phyloP scores from a whole-genome alignment of 106 monocot species.

The Dendrobium officinale region DNA sequence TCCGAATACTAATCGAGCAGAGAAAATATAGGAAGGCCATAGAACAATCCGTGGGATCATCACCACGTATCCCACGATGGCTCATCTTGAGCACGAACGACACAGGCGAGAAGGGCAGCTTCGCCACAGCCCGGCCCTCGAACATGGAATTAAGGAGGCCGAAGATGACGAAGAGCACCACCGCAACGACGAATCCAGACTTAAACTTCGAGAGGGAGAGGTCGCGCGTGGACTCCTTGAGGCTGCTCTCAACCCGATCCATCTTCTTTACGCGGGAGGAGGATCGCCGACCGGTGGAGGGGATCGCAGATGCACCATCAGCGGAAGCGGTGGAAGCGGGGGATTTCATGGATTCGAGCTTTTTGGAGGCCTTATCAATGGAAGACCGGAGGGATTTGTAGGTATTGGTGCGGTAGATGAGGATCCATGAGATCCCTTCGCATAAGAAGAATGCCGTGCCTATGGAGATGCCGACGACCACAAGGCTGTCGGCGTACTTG shows the following conservation, averaged over 20 bases:
- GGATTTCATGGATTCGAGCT: slow-evolving; percentile 84
- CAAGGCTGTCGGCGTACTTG: slow-evolving; percentile 65
- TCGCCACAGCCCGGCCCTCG: slow-evolving; percentile 87
- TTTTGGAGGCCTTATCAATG: slow-evolving; percentile 83
- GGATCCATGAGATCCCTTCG: slow-evolving; percentile 90
- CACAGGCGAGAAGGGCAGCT: slow-evolving; percentile 79
- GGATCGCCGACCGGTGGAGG: slow-evolving; percentile 3
- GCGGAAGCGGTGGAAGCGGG: slow-evolving; percentile 11
- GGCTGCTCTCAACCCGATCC: slow-evolving; percentile 85
- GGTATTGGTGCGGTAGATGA: slow-evolving; percentile 93
- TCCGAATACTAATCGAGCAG: slow-evolving; percentile 90
- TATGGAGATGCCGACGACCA: slow-evolving; percentile 62
- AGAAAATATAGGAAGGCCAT: slow-evolving; percentile 96
- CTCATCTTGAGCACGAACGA: slow-evolving; percentile 88
- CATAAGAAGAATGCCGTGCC: slow-evolving; percentile 85
- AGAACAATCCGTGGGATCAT: slow-evolving; percentile 86
- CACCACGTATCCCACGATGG: slow-evolving; percentile 75
- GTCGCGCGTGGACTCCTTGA: slow-evolving; percentile 92
- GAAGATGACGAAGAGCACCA: slow-evolving; percentile 90
- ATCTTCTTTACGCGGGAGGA: slow-evolving; percentile 73
- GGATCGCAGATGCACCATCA: background rate
- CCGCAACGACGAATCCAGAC: slow-evolving; percentile 89
- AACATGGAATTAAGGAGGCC: slow-evolving; percentile 96
- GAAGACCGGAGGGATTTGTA: slow-evolving; percentile 92
- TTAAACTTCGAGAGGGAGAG: slow-evolving; percentile 97